Percentiles rank a stretch among this genome's conserved stretches.
Evolutionary conservation across 2,329 filamentous ascomycete genomes (phyloP).

Genomic region (Pezicula neosporulosa): DNA sequence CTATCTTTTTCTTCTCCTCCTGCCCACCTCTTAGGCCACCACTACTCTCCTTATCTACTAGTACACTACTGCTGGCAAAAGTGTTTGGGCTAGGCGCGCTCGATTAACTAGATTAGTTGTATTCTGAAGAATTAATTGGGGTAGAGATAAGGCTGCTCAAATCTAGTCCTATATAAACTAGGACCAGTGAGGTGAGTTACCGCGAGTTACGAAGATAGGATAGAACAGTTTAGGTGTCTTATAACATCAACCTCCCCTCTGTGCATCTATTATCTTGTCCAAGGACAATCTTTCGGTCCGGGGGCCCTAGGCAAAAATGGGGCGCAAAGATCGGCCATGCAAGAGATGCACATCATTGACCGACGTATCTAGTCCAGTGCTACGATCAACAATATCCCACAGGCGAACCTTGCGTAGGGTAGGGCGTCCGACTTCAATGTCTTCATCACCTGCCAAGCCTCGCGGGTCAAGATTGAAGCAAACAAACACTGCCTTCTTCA

Average conservation of each 20-base stretch:
- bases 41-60: slow-evolving; percentile 21
- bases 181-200: too few species aligned
- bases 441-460: not conserved
- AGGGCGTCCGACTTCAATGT: slow-evolving; percentile 65
- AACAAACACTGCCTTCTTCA: slow-evolving; percentile 11
- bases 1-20: slow-evolving; percentile 45
- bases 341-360: slow-evolving; percentile 62
- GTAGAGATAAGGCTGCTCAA: slow-evolving; percentile 20
- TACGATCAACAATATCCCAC: not conserved
- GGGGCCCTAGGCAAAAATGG: not conserved
- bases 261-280: too few species aligned
- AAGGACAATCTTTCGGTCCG: too few species aligned
- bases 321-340: slow-evolving; percentile 39
- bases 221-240: too few species aligned
- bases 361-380: not conserved
- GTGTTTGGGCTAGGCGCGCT: slow-evolving; percentile 19
- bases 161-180: too few species aligned
- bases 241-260: too few species aligned
- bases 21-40: slow-evolving; percentile 28
- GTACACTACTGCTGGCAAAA: slow-evolving; percentile 5
- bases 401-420: slow-evolving; percentile 69
- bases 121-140: slow-evolving; percentile 25
- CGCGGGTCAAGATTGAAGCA: not conserved
- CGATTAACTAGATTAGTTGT: slow-evolving; percentile 16
- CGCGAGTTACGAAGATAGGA: too few species aligned